These are phyloP conservation scores for Phytopythium litorale DNA, from an alignment of 352 stramenopile species.

Conservation along the genomic window DNA sequence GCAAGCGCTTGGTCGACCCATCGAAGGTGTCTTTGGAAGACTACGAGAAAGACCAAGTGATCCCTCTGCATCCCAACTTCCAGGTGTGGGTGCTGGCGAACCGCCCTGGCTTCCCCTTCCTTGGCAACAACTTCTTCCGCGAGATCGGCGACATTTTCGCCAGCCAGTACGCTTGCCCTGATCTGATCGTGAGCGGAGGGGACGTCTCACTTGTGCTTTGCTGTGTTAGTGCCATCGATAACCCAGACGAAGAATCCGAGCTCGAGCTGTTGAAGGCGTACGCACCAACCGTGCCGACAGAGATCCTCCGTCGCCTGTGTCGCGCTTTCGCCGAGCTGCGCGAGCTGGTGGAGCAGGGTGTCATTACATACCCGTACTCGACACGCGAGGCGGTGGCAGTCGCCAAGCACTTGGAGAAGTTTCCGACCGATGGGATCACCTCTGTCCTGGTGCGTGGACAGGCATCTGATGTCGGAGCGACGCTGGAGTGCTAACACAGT, in stretches of 20 bases:
- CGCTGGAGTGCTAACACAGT: neutral
- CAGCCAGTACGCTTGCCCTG: conserved; percentile 58
- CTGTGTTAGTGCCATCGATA: conserved; percentile 68
- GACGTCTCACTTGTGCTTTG: conserved; percentile 2
- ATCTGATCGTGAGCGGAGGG: neutral
- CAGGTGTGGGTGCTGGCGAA: conserved; percentile 94
- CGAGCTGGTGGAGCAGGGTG: conserved; percentile 80
- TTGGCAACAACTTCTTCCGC: conserved; percentile 96
- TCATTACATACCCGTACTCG: conserved; percentile 94
- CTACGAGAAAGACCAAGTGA: conserved; percentile 72
- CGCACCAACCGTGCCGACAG: conserved; percentile 72
- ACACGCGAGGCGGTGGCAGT: conserved; percentile 93
- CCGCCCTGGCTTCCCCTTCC: conserved; percentile 93
- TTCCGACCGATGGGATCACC: conserved; percentile 88
- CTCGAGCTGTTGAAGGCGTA: conserved; percentile 89
- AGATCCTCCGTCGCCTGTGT: conserved; percentile 83
- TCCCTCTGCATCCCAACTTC: conserved; percentile 92
- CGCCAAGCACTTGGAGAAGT: conserved; percentile 92
- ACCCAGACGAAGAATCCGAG: conserved; percentile 90
- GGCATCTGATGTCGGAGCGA: neutral
- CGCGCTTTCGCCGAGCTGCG: conserved; percentile 90
- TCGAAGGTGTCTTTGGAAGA: conserved; percentile 62
- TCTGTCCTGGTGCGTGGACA: conserved; percentile 47
- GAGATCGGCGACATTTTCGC: conserved; percentile 95
- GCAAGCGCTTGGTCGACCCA: conserved; percentile 76